phyloP scores from a whole-genome alignment of 352 stramenopile species.

The Globisporangium polare region DNA sequence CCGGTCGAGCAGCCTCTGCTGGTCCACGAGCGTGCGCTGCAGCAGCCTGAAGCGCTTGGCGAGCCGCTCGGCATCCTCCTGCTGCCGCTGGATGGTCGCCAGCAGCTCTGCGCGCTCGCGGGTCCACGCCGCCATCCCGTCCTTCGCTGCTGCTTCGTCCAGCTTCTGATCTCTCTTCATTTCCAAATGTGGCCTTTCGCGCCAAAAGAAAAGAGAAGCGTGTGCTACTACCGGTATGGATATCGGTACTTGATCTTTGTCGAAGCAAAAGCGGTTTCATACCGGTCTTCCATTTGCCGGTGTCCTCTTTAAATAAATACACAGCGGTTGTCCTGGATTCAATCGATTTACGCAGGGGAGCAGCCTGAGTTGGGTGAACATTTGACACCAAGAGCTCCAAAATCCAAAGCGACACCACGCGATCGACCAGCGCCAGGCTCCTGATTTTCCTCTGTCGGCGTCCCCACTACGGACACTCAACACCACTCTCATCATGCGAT shows the following conservation, averaged over 20 bases:
- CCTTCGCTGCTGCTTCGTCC: not conserved
- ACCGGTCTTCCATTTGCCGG: no score
- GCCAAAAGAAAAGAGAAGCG: no score
- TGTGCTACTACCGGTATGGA: no score
- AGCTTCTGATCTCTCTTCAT: not conserved
- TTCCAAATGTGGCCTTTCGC: not conserved
- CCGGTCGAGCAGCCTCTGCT: constrained; percentile 68
- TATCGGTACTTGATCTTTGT: no score
- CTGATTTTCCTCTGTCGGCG: not conserved
- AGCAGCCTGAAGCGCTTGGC: constrained; percentile 58
- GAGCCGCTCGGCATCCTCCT: constrained; percentile 33
- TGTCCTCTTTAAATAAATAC: not conserved
- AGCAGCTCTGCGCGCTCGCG: constrained; percentile 43
- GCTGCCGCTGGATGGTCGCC: constrained; percentile 39
- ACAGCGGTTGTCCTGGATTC: not conserved
- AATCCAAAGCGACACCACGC: not conserved
- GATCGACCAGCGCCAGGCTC: not conserved
- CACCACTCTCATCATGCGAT: not conserved
- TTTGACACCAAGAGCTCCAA: not conserved
- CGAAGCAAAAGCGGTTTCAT: no score
- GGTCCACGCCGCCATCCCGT: constrained; percentile 23
- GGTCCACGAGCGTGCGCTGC: constrained; percentile 54
- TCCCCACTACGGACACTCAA: not conserved
- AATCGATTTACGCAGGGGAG: not conserved
- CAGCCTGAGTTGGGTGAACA: not conserved